phyloP scores from a whole-genome alignment of 805 yeast genomes.

The Candida palmyrensis region DNA sequence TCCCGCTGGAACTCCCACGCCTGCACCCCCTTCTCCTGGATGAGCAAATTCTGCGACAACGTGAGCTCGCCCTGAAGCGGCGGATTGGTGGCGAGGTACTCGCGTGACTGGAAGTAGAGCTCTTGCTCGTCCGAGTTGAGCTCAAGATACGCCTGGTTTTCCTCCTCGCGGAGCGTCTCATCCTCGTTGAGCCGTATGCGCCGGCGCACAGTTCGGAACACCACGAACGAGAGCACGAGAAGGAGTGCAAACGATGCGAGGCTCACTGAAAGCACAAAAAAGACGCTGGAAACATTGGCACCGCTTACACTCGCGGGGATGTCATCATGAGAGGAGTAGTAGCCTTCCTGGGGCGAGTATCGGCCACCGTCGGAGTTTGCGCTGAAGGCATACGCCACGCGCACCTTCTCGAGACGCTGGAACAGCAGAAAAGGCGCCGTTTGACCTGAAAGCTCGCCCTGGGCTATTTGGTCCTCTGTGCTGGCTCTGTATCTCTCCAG shows the following conservation, averaged over 20 bases:
- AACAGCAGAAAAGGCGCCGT: too few relatives aligned
- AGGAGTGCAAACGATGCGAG: constrained; percentile 1
- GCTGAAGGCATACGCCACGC: too few relatives aligned
- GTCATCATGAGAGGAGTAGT: too few relatives aligned
- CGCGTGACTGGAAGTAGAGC: constrained; percentile 61
- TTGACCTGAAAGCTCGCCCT: too few relatives aligned
- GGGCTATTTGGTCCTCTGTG: too few relatives aligned
- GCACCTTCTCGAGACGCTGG: too few relatives aligned
- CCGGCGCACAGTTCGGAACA: constrained; percentile 7
- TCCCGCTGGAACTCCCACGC: constrained; percentile 85
- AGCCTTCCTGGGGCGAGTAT: too few relatives aligned
- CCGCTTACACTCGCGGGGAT: too few relatives aligned
- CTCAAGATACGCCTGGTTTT: constrained; percentile 49
- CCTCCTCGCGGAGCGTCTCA: constrained; percentile 55
- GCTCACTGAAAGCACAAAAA: too few relatives aligned
- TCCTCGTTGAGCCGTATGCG: constrained; percentile 37
- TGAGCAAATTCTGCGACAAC: constrained; percentile 56
- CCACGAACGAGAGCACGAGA: not conserved
- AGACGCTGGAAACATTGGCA: not conserved
- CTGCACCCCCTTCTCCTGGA: constrained; percentile 81
- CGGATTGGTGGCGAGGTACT: constrained; percentile 32
- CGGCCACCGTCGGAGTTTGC: too few relatives aligned
- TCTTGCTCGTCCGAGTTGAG: constrained; percentile 68
- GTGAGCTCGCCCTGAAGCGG: constrained; percentile 38
- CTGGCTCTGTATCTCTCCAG: too few relatives aligned